Evolutionary conservation across 225 moss, liverwort and hornwort species (phyloP), one percentile per base, ranked within the genome.

Genomic region (Lunularia cruciata): DNA sequence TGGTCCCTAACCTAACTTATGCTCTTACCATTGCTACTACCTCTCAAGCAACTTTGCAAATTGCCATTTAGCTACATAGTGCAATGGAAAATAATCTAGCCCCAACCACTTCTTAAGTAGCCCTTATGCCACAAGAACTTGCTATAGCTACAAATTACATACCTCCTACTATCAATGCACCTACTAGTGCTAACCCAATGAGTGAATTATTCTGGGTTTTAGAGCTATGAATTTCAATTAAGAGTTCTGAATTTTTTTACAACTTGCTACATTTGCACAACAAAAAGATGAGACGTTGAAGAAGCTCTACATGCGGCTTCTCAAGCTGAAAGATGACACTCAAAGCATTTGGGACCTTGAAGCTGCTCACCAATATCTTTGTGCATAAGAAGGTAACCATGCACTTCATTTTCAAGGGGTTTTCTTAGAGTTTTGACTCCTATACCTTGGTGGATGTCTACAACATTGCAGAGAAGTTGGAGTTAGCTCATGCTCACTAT

Each of bases 281-380:
- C 19, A 35, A 26, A 63, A 63, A 15, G 18, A 42, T n/a, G n/a
- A n/a, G n/a, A n/a, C n/a, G n/a, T n/a, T n/a, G n/a, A n/a, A n/a
- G n/a, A n/a, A n/a, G n/a, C 14, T 63, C 14, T 63, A n/a, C n/a
- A n/a, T n/a, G n/a, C n/a, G n/a, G n/a, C n/a, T n/a, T n/a, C n/a
- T n/a, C n/a, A n/a, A n/a, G 63, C 20, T 63, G 5, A 35, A 12
- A 8, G 28, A 63, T 2, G 63, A 63, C 36, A 63, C 63, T 8
- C 28, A 42, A 6, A 34, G 33, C 34, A 35, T 63, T 7, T 8
- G 34, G 2, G 7, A 31, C 14, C 37, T 12, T 8, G 63, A 37
- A 5, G 63, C 32, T 63, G 37, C 63, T 37, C 33, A 35, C 6
- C 36, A 26, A 26, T 63, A 37, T 19, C 32, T 39, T 37, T 8